Evolutionary conservation across 2,329 filamentous ascomycete species (phyloP).

Genomic region (Pseudogymnoascus sp.): DNA sequence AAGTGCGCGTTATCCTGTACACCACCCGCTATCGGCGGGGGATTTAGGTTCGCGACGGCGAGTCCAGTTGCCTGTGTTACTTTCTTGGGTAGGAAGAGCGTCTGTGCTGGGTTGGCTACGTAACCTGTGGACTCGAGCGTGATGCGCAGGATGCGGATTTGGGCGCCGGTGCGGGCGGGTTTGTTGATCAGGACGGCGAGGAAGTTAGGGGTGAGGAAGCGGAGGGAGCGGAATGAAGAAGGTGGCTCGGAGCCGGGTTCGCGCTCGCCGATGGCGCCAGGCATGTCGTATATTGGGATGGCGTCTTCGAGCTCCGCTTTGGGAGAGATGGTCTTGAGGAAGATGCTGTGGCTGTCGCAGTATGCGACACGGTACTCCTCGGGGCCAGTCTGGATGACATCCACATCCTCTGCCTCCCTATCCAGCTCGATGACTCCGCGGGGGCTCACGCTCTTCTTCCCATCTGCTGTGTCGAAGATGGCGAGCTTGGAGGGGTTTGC

Average conservation of each 20-base stretch:
- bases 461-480: slow-evolving; percentile 62
- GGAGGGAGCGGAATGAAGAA: slow-evolving; percentile 50
- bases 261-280: slow-evolving; percentile 28
- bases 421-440: slow-evolving; percentile 44
- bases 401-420: slow-evolving; percentile 60
- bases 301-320: slow-evolving; percentile 41
- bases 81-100: slow-evolving; percentile 47
- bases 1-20: slow-evolving; percentile 63
- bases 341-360: slow-evolving; percentile 70
- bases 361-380: slow-evolving; percentile 67
- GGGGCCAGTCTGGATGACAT: slow-evolving; percentile 56
- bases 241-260: slow-evolving; percentile 36
- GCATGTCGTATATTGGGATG: slow-evolving; percentile 49
- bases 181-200: slow-evolving; percentile 52
- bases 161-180: slow-evolving; percentile 49
- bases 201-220: slow-evolving; percentile 52
- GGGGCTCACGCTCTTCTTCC: slow-evolving; percentile 42
- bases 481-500: slow-evolving; percentile 71
- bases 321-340: slow-evolving; percentile 36
- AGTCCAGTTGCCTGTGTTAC: slow-evolving; percentile 72
- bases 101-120: slow-evolving; percentile 44
- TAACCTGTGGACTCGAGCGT: slow-evolving; percentile 23
- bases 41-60: slow-evolving; percentile 63
- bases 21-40: slow-evolving; percentile 41
- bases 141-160: slow-evolving; percentile 50